These are phyloP conservation scores for Trypanosoma scelopori DNA, from an alignment of 208 protist species.

Conservation along the genomic window DNA sequence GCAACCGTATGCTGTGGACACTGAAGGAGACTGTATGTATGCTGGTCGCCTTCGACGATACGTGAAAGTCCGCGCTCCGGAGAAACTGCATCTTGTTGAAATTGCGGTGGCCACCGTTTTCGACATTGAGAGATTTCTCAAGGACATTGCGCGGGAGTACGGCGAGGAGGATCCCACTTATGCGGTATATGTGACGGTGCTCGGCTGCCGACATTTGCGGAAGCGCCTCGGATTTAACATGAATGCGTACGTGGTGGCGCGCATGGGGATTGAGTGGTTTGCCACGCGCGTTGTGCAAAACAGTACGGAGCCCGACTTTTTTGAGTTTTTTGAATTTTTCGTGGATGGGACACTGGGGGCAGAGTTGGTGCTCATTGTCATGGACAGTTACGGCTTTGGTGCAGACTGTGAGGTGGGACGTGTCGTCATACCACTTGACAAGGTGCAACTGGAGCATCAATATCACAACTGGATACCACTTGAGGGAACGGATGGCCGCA, in stretches of 20 bases:
- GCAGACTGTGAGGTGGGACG: slow-evolving; percentile 64
- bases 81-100: slow-evolving; percentile 77
- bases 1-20: slow-evolving; percentile 66
- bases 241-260: slow-evolving; percentile 73
- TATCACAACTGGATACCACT: slow-evolving; percentile 74
- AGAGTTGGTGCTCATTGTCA: slow-evolving; percentile 66
- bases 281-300: slow-evolving; percentile 69
- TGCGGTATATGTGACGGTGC: slow-evolving; percentile 71
- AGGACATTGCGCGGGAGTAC: slow-evolving; percentile 54
- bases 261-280: slow-evolving; percentile 66
- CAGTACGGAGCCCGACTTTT: slow-evolving; percentile 75
- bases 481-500: slow-evolving; percentile 25
- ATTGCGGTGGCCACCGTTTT: slow-evolving; percentile 70
- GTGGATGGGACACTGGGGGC: slow-evolving; percentile 49
- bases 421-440: slow-evolving; percentile 50
- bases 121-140: slow-evolving; percentile 85
- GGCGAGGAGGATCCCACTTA: slow-evolving; percentile 71
- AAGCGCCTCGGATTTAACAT: slow-evolving; percentile 51
- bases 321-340: slow-evolving; percentile 82
- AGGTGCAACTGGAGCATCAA: slow-evolving; percentile 39
- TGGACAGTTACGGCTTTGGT: slow-evolving; percentile 69
- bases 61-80: slow-evolving; percentile 49
- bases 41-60: slow-evolving; percentile 70
- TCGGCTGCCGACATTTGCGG: slow-evolving; percentile 66
- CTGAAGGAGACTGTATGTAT: slow-evolving; percentile 40